These are phyloP conservation scores for Akanthomyces uredinophilus DNA, from an alignment of 2,329 filamentous ascomycete genomes.

Conservation along the genomic window DNA sequence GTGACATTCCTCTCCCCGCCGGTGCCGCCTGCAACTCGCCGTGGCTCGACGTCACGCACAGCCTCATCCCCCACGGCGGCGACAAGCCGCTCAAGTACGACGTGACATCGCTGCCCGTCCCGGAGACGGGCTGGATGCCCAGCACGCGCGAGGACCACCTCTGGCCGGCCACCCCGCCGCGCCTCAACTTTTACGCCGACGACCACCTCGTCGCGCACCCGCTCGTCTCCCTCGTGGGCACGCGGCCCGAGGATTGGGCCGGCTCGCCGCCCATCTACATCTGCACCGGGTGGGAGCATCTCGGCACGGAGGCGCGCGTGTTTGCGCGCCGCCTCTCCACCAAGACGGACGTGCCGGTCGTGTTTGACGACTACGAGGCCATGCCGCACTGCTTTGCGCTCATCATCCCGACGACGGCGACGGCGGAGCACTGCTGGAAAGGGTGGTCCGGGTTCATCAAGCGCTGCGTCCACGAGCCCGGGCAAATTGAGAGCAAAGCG, in stretches of 20 bases:
- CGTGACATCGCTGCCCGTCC: constrained; percentile 46
- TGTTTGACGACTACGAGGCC: constrained; percentile 68
- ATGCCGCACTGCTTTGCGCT: constrained; percentile 75
- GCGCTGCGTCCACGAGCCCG: constrained; percentile 32
- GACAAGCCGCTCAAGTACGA: constrained; percentile 27
- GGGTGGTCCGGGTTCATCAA: constrained; percentile 54
- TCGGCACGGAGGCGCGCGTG: constrained; percentile 62
- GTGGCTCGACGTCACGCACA: constrained; percentile 67
- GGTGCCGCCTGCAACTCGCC: constrained; percentile 59
- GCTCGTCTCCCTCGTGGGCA: constrained; percentile 55
- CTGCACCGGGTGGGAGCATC: constrained; percentile 64
- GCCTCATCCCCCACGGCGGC: constrained; percentile 28
- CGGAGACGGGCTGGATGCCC: constrained; percentile 24
- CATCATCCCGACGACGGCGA: constrained; percentile 44
- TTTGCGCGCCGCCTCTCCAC: constrained; percentile 50
- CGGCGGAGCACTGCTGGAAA: constrained; percentile 47
- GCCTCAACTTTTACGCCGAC: constrained; percentile 49
- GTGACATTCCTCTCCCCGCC: constrained; percentile 60
- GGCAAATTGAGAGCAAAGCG: constrained; percentile 35
- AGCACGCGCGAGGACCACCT: constrained; percentile 37
- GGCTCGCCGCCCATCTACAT: constrained; percentile 63
- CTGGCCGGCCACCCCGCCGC: constrained; percentile 54
- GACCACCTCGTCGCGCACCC: constrained; percentile 58
- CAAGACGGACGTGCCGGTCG: constrained; percentile 53
- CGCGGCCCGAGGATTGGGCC: constrained; percentile 52